phyloP scores from a whole-genome alignment of 2,329 filamentous ascomycete genomes.

The Orbilia blumenaviensis region DNA sequence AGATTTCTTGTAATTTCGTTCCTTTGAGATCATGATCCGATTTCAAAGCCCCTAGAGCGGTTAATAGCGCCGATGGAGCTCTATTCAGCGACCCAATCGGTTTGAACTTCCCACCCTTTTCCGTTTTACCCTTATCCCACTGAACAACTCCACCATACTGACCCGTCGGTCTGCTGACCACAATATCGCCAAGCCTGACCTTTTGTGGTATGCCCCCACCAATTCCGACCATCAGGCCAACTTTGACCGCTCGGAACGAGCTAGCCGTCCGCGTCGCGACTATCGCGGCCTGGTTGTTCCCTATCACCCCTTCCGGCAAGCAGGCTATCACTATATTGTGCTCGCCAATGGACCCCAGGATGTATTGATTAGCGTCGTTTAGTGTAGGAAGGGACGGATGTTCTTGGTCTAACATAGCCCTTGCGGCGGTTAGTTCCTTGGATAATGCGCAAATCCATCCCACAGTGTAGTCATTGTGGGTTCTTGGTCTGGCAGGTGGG shows the following conservation, averaged over 20 bases:
- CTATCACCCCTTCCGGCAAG: not conserved
- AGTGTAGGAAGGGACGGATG: not conserved
- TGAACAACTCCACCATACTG: constrained; percentile 28
- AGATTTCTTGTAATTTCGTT: too few species aligned
- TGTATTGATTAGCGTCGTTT: not conserved
- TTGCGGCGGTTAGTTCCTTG: constrained; percentile 3
- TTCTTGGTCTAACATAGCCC: not conserved
- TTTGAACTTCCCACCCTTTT: not conserved
- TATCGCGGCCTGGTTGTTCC: not conserved
- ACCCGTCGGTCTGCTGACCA: not conserved
- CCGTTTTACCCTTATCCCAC: constrained; percentile 6
- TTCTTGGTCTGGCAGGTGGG: too few species aligned
- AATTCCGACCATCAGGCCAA: constrained; percentile 14
- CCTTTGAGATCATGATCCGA: too few species aligned
- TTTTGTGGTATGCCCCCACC: constrained; percentile 10
- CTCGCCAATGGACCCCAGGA: not conserved
- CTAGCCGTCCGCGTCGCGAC: not conserved
- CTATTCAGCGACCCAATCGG: not conserved
- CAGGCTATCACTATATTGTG: constrained; percentile 12
- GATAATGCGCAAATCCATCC: constrained; percentile 28
- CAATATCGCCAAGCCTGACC: constrained; percentile 18
- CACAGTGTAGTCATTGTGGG: constrained; percentile 13
- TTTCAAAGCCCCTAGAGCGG: not conserved
- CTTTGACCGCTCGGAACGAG: constrained; percentile 5
- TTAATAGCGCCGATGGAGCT: not conserved